Evolutionary conservation across 495 filamentous ascomycete genomes (phyloP).

Genomic region (Aspergillus conjunctus): DNA sequence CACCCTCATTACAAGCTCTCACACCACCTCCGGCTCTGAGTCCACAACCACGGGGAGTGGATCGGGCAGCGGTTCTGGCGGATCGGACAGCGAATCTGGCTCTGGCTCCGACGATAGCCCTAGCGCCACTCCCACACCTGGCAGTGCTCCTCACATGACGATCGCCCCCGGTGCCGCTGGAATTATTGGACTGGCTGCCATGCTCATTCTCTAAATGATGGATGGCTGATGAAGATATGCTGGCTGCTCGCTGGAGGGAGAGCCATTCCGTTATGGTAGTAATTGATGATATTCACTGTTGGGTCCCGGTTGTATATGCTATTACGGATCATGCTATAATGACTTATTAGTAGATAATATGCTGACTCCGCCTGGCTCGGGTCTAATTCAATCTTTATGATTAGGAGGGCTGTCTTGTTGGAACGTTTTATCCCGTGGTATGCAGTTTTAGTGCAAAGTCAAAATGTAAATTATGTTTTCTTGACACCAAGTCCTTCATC

Average conservation of each 20-base stretch:
- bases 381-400: neutral
- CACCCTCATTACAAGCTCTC: slow-evolving; percentile 15
- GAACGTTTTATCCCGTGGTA: no score
- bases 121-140: slow-evolving; percentile 11
- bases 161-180: slow-evolving; percentile 41
- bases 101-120: no score
- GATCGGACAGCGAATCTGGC: slow-evolving; percentile 16
- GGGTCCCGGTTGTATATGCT: slow-evolving; percentile 3
- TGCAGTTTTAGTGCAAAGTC: no score
- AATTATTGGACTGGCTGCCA: slow-evolving; percentile 42
- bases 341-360: slow-evolving; percentile 7
- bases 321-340: neutral
- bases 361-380: neutral
- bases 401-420: no score
- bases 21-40: slow-evolving; percentile 13
- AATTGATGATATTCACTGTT: neutral
- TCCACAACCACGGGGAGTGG: neutral
- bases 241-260: neutral
- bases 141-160: slow-evolving; percentile 37
- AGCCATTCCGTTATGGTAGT: neutral
- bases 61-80: neutral
- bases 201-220: slow-evolving; percentile 43
- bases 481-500: no score
- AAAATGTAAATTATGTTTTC: no score
- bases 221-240: neutral